Percentiles rank a stretch among this genome's conserved stretches.
Conservation (phyloP, 1,139 yeast species). For the Pichia sp. region DNA sequence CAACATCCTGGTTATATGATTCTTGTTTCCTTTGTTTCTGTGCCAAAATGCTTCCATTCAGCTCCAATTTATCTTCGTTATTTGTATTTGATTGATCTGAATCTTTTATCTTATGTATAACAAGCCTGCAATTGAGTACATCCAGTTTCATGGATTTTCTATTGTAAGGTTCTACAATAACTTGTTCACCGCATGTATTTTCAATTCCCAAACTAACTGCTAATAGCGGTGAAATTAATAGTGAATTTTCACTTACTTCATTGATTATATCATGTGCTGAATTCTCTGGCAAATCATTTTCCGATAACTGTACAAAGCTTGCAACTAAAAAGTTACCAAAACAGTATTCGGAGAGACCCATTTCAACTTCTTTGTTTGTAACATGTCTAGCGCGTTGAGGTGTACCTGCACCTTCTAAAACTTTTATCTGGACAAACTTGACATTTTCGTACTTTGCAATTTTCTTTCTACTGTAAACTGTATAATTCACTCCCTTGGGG, state of each 20-base stretch:
- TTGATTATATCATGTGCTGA: neutral
- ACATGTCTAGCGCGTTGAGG: conserved; percentile 20
- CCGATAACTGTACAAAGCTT: conserved; percentile 19
- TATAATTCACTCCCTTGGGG: conserved; percentile 16
- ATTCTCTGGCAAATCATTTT: neutral
- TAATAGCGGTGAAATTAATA: conserved; percentile 29
- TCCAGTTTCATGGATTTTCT: conserved; percentile 10
- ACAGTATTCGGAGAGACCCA: conserved; percentile 7
- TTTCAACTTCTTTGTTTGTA: conserved; percentile 9
- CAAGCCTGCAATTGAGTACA: conserved; percentile 5
- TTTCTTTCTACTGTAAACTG: conserved; percentile 4
- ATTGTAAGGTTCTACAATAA: conserved; percentile 40
- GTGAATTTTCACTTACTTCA: neutral
- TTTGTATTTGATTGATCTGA: conserved; percentile 15
- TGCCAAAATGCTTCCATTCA: conserved; percentile 16
- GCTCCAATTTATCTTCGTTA: conserved; percentile 4
- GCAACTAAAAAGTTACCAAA: conserved; percentile 39
- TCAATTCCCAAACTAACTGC: conserved; percentile 54
- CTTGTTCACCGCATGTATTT: conserved; percentile 44
- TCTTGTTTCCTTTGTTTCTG: conserved; percentile 29
- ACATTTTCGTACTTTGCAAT: conserved; percentile 29
- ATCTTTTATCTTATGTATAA: conserved; percentile 50
- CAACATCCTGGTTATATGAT: conserved; percentile 13
- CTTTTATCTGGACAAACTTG: conserved; percentile 51
- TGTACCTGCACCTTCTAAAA: conserved; percentile 46